Conservation (phyloP, 257 asterid genomes). For the Ligustrum vulgare region DNA sequence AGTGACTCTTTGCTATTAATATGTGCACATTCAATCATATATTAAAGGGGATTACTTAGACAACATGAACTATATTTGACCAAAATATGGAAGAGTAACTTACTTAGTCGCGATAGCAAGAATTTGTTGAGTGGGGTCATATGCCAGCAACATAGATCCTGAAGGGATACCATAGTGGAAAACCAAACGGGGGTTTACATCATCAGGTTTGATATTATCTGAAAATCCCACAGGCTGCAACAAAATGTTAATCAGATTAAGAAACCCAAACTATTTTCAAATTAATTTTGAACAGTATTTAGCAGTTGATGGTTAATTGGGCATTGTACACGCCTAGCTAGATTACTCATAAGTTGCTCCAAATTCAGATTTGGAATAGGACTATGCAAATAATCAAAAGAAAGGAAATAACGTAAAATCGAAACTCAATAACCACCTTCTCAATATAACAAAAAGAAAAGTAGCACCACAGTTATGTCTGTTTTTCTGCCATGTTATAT, state of each 20-base stretch:
- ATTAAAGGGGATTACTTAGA: background rate
- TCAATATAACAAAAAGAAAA: background rate
- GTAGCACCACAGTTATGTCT: background rate
- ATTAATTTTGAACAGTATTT: background rate
- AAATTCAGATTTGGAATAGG: background rate
- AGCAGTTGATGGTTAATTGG: background rate
- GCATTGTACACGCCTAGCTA: background rate
- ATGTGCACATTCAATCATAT: background rate
- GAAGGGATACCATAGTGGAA: constrained; percentile 89
- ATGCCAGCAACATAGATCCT: constrained; percentile 57
- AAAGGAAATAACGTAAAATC: background rate
- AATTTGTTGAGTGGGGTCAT: constrained; percentile 62
- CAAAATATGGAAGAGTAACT: constrained; percentile 18
- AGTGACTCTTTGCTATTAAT: background rate
- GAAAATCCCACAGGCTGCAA: constrained; percentile 70
- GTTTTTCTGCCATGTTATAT: background rate
- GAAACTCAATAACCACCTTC: background rate
- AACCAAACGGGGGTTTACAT: constrained; percentile 57
- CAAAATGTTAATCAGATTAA: background rate
- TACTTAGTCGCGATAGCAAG: constrained; percentile 83
- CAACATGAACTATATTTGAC: constrained; percentile 3
- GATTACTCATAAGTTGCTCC: background rate
- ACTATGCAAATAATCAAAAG: background rate
- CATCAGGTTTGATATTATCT: constrained; percentile 68
- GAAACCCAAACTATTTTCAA: background rate